Evolutionary conservation across 768 basidiomycete genomes (phyloP), one percentile per base, ranked within the genome.

Genomic region (Dioszegia crocea): DNA sequence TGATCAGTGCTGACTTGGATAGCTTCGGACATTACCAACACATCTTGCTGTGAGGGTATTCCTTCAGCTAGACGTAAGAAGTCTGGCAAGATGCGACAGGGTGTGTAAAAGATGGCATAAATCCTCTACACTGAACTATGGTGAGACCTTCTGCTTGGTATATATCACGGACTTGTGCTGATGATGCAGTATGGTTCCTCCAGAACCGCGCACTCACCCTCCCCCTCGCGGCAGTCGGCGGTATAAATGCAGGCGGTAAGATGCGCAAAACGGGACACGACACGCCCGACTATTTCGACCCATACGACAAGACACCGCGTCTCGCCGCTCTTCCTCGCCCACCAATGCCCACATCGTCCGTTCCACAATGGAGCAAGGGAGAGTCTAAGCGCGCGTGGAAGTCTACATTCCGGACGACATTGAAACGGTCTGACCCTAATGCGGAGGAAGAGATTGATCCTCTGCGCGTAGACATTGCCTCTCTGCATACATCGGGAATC

Each of bases 331-430:
- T 74, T 12, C 65, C 70, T 27, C 61, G 61, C 10, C 72, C 72
- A 21, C 63, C 64, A 3, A 49, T 75, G 16, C 76, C 76, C 0
- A 65, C 63, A 1, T 67, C 67, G 3, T 17, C 63, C 11, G 67
- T 67, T 21, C 75, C 73, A 2, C 91, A 91, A 76, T 96, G 91
- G 91, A 88, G 90, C 9, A 88, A 88, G 71, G 82, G 87, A 56
- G 91, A 96, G 76, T 91, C 89, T n/a, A 96, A 91, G 74, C 87
- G 90, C 77, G 87, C 87, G 64, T 96, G 91, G 91, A 61, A 66
- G 41, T 56, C 87, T 85, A 63, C 23, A 79, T 81, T 60, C 36
- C 52, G 65, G 17, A 17, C n/a, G 10, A 65, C 75, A 1, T 65
- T 73, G 26, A 73, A 67, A 40, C 61, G 68, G 24, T 64, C 62